Evolutionary conservation across 176 grass and related monocot species (phyloP), one percentile per base, ranked within the genome.

Genomic region (Poa pratensis): DNA sequence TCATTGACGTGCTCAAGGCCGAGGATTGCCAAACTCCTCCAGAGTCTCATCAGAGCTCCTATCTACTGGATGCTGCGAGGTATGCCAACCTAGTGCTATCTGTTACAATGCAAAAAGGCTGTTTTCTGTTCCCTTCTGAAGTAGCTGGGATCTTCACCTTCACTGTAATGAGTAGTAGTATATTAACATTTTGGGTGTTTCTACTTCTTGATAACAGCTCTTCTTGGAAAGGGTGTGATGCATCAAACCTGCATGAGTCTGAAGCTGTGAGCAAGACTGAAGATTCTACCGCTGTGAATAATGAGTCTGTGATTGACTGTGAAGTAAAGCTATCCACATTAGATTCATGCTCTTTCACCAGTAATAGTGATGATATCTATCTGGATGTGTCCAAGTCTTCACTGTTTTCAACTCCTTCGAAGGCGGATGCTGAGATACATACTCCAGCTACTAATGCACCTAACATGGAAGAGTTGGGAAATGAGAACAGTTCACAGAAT

Each of bases 41-140:
- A 73, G 68, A 67, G 14, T 79, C 30, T 68, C 79, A 88, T 49
- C 81, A 88, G 37, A 80, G 52, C 60, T 89, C 58, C 64, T 67
- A 18, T 61, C 10, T 81, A 67, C 86, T 61, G 86, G 87, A 90
- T 80, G 86, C 37, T 17, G 42, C 46, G 63, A 86, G 85, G 93
- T 94, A 83, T 46, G 69, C 9, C 7, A 39, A 18, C 16, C 32
- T 24, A 58, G 17, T 76, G 81, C 13, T 67, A 75, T 79, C 42
- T 74, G 34, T 48, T 78, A 9, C 45, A 48, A 84, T 65, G 18
- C 2, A 20, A 73, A 73, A 26, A 73, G 22, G 1, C 24, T 67
- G 78, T 27, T 63, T 39, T 53, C 3, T 61, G 6, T 77, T 89
- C 20, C 27, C 22, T 77, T 81, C 40, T 82, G 51, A 81, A 7